Evolutionary conservation across 2,329 filamentous ascomycete genomes (phyloP).

Genomic region (Chrysosporium queenslandicum): DNA sequence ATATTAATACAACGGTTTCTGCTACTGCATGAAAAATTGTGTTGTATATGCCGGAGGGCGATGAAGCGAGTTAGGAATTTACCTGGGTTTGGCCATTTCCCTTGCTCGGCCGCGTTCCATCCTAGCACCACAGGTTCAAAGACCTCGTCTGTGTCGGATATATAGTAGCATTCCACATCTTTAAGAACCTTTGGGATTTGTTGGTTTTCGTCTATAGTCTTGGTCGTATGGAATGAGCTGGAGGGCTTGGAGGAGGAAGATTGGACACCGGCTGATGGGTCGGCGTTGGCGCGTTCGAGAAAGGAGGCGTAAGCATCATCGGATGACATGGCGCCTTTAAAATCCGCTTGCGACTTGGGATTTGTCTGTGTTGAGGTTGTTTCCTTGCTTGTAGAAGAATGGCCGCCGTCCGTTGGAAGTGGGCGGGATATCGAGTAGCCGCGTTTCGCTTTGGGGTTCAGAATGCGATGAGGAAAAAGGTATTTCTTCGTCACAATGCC

Average conservation of each 20-base stretch:
- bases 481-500: background rate
- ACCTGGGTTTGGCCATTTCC: conserved; percentile 4
- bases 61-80: too few relatives aligned
- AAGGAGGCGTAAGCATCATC: conserved; percentile 80
- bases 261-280: conserved; percentile 35
- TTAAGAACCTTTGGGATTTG: conserved; percentile 52
- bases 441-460: background rate
- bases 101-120: conserved; percentile 33
- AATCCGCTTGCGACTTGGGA: background rate
- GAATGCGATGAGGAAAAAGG: background rate
- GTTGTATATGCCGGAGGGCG: too few relatives aligned
- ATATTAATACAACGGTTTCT: too few relatives aligned
- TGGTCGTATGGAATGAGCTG: conserved; percentile 11
- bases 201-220: conserved; percentile 31
- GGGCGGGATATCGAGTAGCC: background rate
- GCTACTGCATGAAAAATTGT: too few relatives aligned
- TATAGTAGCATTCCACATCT: conserved; percentile 55
- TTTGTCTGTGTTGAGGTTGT: background rate
- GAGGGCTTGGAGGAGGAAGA: conserved; percentile 17
- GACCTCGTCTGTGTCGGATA: conserved; percentile 75
- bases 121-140: conserved; percentile 66
- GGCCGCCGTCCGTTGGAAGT: background rate
- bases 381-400: background rate
- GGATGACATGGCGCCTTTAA: conserved; percentile 38
- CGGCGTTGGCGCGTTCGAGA: conserved; percentile 74